Base-by-base conservation (phyloP, 2,329 filamentous ascomycete genomes). In the Phialemonium atrogriseum region DNA sequence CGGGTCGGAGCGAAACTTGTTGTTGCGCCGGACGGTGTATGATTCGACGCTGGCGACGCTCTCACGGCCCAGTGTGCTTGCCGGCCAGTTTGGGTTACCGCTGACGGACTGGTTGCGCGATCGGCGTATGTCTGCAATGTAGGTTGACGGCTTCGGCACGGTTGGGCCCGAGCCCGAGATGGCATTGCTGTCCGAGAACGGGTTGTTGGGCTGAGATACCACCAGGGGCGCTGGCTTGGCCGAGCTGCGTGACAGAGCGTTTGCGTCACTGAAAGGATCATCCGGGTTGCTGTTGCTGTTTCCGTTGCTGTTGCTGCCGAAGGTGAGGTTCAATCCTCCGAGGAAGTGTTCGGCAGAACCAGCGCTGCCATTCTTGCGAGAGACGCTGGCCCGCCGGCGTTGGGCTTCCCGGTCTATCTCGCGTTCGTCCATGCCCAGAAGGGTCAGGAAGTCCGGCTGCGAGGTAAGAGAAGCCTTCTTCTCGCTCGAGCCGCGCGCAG, bases 1-100 rank as follows among this genome's bases (percentile, higher is more conserved):
- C 2, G 73, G 75, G 41, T 80, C 74, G 2, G 73, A 77, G 26
- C 73, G 70, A 48, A 76, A 73, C 45, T 73, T 74, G 44, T 68
- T 68, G 44, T 68, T 68, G 34, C 68, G 64, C 11, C 59, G 54
- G 5, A 56, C 62, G 26, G 59, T 60, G 26, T 66, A 59, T 1
- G 59, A 59, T 11, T 46, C 44, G 27, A 60, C 44, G n/a, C 60
- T 64, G 20, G 54, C 53, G n/a, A 52, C 46, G 23, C 60, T 68
- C 25, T 65, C 60, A 24, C 63, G 59, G 43, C 65, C 64, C 32
- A 60, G 39, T 11, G 62, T 60, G 30, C 56, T 42, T 46, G 45
- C 40, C 51, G 55, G 39, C 40, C 50, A 35, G 7, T 11, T 12
- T 10, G 8, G 13, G 49, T 45, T 34, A 36, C 48, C 32, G 35